Percentiles rank a stretch among this genome's conserved stretches.
Conservation (phyloP, 2,329 filamentous ascomycete genomes). For the Beauveria scarabaeidicola region DNA sequence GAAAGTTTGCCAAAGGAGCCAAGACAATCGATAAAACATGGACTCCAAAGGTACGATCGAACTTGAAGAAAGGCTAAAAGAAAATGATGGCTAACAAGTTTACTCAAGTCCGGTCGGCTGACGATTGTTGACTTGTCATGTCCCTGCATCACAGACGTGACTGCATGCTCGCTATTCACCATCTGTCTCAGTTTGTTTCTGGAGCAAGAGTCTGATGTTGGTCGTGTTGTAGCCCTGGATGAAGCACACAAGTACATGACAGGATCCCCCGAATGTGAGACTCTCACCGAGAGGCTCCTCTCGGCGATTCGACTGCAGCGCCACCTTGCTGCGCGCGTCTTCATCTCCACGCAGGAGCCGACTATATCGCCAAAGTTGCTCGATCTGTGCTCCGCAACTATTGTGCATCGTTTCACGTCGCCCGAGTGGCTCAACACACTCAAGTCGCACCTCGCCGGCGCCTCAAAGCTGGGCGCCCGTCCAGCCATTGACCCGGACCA, state of each 20-base stretch:
- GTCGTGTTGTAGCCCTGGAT: conserved; percentile 58
- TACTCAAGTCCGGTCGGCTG: conserved; percentile 36
- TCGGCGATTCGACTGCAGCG: conserved; percentile 58
- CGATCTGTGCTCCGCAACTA: conserved; percentile 56
- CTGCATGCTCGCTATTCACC: conserved; percentile 61
- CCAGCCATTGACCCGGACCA: not conserved
- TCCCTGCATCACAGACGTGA: conserved; percentile 55
- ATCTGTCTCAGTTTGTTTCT: conserved; percentile 58
- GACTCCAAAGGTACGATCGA: not conserved
- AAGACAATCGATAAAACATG: not conserved
- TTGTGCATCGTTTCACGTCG: conserved; percentile 61
- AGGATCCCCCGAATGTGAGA: conserved; percentile 39
- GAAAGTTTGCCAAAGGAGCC: not conserved
- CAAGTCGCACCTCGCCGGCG: conserved; percentile 31
- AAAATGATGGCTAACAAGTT: not conserved
- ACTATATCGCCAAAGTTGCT: conserved; percentile 57
- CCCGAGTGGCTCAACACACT: conserved; percentile 48
- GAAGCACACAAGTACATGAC: conserved; percentile 70
- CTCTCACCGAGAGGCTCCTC: conserved; percentile 52
- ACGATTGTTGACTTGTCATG: conserved; percentile 65
- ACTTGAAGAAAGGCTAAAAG: too few relatives aligned
- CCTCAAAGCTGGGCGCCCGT: not conserved
- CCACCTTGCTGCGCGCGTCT: conserved; percentile 53
- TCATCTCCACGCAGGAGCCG: conserved; percentile 68
- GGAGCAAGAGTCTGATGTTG: conserved; percentile 36